These are phyloP conservation scores for Sporothrix protearum DNA, from an alignment of 2,329 filamentous ascomycete species.

Conservation along the genomic window DNA sequence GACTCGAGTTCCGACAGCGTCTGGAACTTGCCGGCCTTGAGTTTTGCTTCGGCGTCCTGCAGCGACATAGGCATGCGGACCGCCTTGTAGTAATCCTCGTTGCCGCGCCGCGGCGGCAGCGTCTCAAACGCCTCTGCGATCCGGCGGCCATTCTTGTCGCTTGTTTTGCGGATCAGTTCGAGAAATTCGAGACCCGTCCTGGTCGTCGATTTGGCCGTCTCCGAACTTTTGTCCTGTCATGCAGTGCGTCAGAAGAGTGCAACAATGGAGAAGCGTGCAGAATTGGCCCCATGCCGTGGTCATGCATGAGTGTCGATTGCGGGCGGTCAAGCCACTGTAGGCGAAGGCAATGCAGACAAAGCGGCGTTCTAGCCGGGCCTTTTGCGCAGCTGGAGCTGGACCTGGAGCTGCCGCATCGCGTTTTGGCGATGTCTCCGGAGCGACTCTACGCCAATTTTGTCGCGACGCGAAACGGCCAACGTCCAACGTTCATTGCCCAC, in stretches of 20 bases:
- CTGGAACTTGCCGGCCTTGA: constrained; percentile 64
- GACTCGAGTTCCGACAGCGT: constrained; percentile 73
- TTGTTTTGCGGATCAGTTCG: constrained; percentile 68
- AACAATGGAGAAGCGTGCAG: background rate
- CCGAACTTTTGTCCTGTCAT: constrained; percentile 45
- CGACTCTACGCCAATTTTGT: background rate
- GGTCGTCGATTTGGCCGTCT: constrained; percentile 66
- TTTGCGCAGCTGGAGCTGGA: background rate
- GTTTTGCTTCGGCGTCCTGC: constrained; percentile 69
- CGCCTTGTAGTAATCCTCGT: constrained; percentile 72
- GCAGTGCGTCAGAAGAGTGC: background rate
- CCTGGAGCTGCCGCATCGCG: constrained; percentile 11
- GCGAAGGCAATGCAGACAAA: background rate
- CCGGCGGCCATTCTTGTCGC: constrained; percentile 75
- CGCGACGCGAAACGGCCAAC: background rate
- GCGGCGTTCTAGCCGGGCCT: background rate
- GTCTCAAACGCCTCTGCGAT: constrained; percentile 73
- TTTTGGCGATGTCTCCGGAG: background rate
- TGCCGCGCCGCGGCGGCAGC: constrained; percentile 60
- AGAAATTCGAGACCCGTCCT: constrained; percentile 70
- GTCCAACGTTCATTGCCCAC: background rate
- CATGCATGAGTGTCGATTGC: background rate
- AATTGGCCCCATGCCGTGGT: background rate
- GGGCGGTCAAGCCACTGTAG: background rate
- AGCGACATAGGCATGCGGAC: constrained; percentile 77